A percentile compares a stretch with the other conserved stretches of the same genome.
These are phyloP conservation scores for Chlorella sp. DNA, from an alignment of 139 green algal genomes.

Conservation along the genomic window DNA sequence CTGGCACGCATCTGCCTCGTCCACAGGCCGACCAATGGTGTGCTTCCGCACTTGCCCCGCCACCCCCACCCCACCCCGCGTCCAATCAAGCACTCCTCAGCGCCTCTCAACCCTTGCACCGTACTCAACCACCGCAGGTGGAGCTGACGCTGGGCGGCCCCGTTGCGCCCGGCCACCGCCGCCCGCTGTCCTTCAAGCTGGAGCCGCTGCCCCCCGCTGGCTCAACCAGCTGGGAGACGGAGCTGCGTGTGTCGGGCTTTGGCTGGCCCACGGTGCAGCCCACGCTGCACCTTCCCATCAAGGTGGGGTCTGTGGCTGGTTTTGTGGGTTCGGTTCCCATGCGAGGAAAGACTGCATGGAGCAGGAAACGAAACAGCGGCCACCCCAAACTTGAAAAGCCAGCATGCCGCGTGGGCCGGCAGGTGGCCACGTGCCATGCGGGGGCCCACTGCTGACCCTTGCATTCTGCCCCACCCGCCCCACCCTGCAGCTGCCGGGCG, in stretches of 20 bases:
- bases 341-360: no score
- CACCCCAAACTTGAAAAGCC: no score
- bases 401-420: not conserved
- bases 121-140: not conserved
- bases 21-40: not conserved
- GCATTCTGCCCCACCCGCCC: not conserved
- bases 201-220: conserved; percentile 13
- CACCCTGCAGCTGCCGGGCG: conserved; percentile 16
- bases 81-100: no score
- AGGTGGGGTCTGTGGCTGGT: conserved; percentile 5
- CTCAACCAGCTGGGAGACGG: conserved; percentile 31
- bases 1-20: not conserved
- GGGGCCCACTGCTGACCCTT: not conserved
- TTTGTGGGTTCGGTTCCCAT: no score
- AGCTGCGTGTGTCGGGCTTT: conserved; percentile 32
- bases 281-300: conserved; percentile 30
- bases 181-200: conserved; percentile 37
- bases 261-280: conserved; percentile 44
- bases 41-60: not conserved
- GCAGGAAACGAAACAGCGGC: no score
- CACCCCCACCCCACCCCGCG: not conserved
- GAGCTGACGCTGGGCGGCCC: conserved; percentile 39
- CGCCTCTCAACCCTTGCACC: no score
- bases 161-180: conserved; percentile 23
- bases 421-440: not conserved